Percentiles rank a stretch among this genome's conserved stretches.
These are phyloP conservation scores for Aspergillus calidoustus DNA, from an alignment of 2,329 filamentous ascomycete genomes.

Conservation along the genomic window DNA sequence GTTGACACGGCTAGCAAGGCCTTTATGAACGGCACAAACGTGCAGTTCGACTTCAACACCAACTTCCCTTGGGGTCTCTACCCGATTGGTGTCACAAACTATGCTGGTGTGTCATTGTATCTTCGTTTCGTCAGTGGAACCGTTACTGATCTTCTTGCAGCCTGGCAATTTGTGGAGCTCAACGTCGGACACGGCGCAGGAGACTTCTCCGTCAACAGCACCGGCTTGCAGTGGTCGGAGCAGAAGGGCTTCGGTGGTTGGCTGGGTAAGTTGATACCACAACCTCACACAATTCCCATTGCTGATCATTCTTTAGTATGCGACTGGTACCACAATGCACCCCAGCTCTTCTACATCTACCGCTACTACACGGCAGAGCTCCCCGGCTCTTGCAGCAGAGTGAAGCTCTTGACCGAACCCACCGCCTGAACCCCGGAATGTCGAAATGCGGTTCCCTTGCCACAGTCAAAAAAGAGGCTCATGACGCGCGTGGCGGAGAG, in stretches of 20 bases:
- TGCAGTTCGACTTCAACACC: constrained; percentile 35
- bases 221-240: constrained; percentile 33
- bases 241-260: constrained; percentile 43
- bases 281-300: background rate
- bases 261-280: constrained; percentile 39
- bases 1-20: constrained; percentile 29
- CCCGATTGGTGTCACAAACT: constrained; percentile 32
- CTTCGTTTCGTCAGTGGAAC: background rate
- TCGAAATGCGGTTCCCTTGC: background rate
- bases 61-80: constrained; percentile 40
- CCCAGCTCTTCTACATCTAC: constrained; percentile 46
- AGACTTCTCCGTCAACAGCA: constrained; percentile 38
- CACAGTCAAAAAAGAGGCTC: constrained; percentile 9
- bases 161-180: constrained; percentile 42
- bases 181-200: constrained; percentile 37
- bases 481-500: constrained; percentile 24
- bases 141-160: constrained; percentile 24
- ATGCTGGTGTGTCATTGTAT: constrained; percentile 37
- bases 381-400: constrained; percentile 41
- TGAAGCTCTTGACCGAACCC: constrained; percentile 34
- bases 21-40: constrained; percentile 40
- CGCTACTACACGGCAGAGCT: constrained; percentile 26
- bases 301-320: constrained; percentile 35
- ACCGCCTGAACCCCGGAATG: constrained; percentile 25
- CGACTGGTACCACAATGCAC: constrained; percentile 45